phyloP scores from a whole-genome alignment of 78 protist genomes.

The Diacronema lutheri region DNA sequence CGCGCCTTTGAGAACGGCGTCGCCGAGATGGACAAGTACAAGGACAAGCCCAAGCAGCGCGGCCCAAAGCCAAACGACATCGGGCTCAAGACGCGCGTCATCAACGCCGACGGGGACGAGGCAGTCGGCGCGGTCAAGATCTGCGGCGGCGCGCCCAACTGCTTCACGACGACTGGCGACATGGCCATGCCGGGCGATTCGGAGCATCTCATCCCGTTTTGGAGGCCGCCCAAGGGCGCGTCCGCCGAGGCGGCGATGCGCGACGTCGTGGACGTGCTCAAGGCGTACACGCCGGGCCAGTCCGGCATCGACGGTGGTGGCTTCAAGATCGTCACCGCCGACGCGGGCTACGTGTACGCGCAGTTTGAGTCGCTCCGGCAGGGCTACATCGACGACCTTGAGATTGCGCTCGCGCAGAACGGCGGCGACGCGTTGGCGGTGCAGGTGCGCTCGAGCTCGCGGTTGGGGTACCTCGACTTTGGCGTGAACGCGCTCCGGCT shows the following conservation, averaged over 20 bases:
- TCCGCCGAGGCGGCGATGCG: neutral
- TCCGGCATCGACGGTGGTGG: constrained; percentile 1
- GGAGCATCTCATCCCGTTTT: neutral
- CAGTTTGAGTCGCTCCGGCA: neutral
- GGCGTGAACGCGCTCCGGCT: constrained; percentile 5
- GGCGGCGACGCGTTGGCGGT: too few relatives aligned
- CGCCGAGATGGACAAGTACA: neutral
- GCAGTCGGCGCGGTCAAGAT: neutral
- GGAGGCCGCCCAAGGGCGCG: neutral
- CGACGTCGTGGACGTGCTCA: neutral
- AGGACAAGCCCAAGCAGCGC: neutral
- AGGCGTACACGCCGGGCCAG: constrained; percentile 7
- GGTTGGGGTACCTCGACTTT: neutral
- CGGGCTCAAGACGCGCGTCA: neutral
- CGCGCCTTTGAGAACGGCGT: neutral
- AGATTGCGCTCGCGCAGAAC: neutral
- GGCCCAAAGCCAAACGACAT: constrained; percentile 7
- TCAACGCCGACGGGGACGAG: too few relatives aligned
- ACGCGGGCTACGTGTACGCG: neutral
- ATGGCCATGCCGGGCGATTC: neutral
- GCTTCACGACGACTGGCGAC: neutral
- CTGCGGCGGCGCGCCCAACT: neutral
- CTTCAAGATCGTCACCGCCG: neutral
- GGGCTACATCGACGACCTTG: constrained; percentile 8
- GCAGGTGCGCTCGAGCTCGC: neutral